Evolutionary conservation across 2,329 filamentous ascomycete species (phyloP).

Genomic region (Graphilbum fragrans): DNA sequence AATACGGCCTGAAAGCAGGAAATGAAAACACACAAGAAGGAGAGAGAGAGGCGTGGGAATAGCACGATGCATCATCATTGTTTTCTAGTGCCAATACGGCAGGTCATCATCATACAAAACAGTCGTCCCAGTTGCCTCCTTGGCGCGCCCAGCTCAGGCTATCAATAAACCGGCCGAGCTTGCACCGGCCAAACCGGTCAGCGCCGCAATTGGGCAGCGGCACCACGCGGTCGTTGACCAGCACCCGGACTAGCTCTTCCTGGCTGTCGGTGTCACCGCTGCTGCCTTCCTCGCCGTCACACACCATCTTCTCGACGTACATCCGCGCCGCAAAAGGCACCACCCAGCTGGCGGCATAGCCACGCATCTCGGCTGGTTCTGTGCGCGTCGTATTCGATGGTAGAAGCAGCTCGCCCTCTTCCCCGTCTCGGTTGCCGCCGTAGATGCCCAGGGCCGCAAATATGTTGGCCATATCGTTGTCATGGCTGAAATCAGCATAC

Average conservation of each 20-base stretch:
- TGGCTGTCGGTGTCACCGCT: constrained; percentile 15
- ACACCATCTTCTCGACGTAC: constrained; percentile 82
- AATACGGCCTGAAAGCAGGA: no score
- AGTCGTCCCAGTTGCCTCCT: constrained; percentile 64
- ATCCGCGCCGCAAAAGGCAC: constrained; percentile 73
- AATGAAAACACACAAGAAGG: no score
- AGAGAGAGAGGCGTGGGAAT: no score
- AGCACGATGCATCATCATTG: no score
- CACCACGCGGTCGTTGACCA: constrained; percentile 77
- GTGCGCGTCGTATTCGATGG: constrained; percentile 37
- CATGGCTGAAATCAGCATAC: constrained; percentile 87
- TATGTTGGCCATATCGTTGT: constrained; percentile 73
- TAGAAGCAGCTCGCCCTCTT: constrained; percentile 23
- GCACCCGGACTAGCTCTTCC: constrained; percentile 63
- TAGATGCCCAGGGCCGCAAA: constrained; percentile 71
- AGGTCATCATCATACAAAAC: constrained; percentile 24
- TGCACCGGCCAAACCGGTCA: constrained; percentile 61
- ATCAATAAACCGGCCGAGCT: constrained; percentile 55
- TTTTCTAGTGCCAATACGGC: no score
- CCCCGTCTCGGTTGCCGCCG: constrained; percentile 39
- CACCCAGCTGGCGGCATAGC: constrained; percentile 65
- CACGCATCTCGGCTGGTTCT: constrained; percentile 40
- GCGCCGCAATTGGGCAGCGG: constrained; percentile 57
- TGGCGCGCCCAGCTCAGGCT: constrained; percentile 60
- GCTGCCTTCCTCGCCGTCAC: constrained; percentile 26